These are phyloP conservation scores for Suillus americanus DNA, from an alignment of 768 basidiomycete species.

Conservation along the genomic window DNA sequence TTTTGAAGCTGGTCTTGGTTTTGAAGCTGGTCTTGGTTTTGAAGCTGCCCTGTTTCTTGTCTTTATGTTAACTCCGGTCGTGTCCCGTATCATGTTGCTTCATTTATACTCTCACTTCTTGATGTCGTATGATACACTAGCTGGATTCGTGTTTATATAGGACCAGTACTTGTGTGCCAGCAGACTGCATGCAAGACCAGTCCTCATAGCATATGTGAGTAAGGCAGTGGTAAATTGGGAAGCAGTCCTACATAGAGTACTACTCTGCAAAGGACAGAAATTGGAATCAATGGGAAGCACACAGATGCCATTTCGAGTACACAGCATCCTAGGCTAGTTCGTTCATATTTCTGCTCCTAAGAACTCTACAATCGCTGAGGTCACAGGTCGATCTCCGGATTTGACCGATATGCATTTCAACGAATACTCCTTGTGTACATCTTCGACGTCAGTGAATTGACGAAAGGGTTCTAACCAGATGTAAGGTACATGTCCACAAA, in stretches of 20 bases:
- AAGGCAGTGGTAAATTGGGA: neutral
- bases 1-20: neutral
- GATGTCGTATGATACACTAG: neutral
- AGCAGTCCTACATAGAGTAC: too few species aligned
- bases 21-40: neutral
- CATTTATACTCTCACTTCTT: neutral
- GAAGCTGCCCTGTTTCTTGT: neutral
- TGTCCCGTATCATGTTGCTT: neutral
- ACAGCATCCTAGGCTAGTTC: neutral
- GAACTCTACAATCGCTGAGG: neutral
- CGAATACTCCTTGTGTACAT: neutral
- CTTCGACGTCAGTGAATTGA: neutral
- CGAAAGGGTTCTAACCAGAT: constrained; percentile 7
- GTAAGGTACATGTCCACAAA: constrained; percentile 28
- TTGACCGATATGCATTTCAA: neutral
- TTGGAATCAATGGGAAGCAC: too few species aligned
- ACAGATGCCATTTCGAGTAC: neutral
- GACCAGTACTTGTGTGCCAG: neutral
- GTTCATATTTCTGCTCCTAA: neutral
- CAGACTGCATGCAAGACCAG: neutral
- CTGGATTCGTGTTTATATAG: neutral
- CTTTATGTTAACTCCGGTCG: neutral
- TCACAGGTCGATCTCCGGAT: neutral
- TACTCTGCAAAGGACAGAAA: too few species aligned
- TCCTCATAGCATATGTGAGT: neutral